These are phyloP conservation scores for Coelastrella sp. DNA, from an alignment of 139 green algal genomes.

Conservation along the genomic window DNA sequence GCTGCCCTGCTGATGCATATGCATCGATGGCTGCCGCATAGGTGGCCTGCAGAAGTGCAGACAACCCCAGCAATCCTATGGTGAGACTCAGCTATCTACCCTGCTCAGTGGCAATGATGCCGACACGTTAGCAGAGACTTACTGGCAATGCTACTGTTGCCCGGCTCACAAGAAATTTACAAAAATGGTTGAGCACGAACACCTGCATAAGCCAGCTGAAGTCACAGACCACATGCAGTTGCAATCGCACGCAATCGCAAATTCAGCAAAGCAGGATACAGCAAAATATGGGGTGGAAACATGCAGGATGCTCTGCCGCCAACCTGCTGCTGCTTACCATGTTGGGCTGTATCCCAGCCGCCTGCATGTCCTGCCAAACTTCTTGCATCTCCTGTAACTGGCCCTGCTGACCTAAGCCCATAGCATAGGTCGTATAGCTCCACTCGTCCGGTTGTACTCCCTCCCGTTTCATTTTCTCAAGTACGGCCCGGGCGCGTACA, in stretches of 20 bases:
- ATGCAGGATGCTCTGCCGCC: no score
- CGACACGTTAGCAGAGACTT: no score
- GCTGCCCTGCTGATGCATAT: neutral
- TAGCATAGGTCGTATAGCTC: slow-evolving; percentile 64
- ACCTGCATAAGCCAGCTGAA: neutral
- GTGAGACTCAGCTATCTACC: no score
- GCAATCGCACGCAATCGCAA: neutral
- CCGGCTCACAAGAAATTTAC: no score
- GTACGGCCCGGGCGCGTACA: slow-evolving; percentile 43
- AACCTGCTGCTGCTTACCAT: neutral
- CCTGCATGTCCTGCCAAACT: slow-evolving; percentile 59
- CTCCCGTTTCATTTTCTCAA: slow-evolving; percentile 58
- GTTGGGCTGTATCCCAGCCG: slow-evolving; percentile 36
- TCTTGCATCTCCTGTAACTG: slow-evolving; percentile 33
- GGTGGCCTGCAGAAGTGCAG: slow-evolving; percentile 12
- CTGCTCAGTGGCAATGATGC: no score
- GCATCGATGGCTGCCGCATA: slow-evolving; percentile 48
- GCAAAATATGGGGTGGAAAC: neutral
- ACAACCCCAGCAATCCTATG: neutral
- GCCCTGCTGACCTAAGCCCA: slow-evolving; percentile 49
- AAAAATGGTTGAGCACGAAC: no score
- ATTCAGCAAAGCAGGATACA: neutral
- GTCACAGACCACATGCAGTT: neutral
- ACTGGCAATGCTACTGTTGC: no score
- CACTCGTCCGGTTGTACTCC: slow-evolving; percentile 69